Evolutionary conservation across 495 filamentous ascomycete genomes (phyloP).

Genomic region (Lasiosphaeris hirsuta): DNA sequence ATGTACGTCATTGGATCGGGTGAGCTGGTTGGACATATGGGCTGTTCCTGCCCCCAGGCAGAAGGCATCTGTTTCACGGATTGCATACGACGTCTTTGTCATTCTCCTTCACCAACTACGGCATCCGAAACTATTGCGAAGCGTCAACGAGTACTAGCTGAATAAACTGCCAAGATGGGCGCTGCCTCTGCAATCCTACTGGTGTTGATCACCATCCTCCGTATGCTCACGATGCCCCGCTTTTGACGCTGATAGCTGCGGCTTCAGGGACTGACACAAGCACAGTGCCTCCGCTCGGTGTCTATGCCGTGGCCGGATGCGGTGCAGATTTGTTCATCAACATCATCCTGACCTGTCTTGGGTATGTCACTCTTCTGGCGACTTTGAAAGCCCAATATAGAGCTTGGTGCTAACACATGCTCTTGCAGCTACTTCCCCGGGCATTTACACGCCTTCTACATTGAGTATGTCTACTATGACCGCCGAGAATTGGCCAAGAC

Average conservation of each 20-base stretch:
- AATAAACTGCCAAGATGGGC: slow-evolving; percentile 40
- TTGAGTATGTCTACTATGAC: slow-evolving; percentile 84
- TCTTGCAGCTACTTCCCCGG: slow-evolving; percentile 65
- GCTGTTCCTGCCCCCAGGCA: too few relatives aligned
- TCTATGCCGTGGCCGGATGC: slow-evolving; percentile 46
- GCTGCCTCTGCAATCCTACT: slow-evolving; percentile 54
- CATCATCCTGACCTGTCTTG: slow-evolving; percentile 71
- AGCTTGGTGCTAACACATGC: not conserved
- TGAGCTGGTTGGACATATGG: too few relatives aligned
- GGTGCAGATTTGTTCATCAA: slow-evolving; percentile 85
- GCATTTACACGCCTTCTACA: slow-evolving; percentile 86
- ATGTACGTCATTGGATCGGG: too few relatives aligned
- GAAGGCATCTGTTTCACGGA: too few relatives aligned
- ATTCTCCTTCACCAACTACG: not conserved
- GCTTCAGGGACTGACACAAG: slow-evolving; percentile 1
- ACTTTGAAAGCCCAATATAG: not conserved
- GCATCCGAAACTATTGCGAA: not conserved
- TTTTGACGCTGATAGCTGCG: not conserved
- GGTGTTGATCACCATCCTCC: slow-evolving; percentile 55
- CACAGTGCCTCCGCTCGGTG: slow-evolving; percentile 43
- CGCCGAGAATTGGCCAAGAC: slow-evolving; percentile 55
- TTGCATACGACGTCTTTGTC: too few relatives aligned
- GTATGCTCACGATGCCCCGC: slow-evolving; percentile 27
- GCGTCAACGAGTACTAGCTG: not conserved
- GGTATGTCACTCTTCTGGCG: slow-evolving; percentile 25